Conservation (phyloP, 1,284 basidiomycete genomes). For the Trametes hirsuta region DNA sequence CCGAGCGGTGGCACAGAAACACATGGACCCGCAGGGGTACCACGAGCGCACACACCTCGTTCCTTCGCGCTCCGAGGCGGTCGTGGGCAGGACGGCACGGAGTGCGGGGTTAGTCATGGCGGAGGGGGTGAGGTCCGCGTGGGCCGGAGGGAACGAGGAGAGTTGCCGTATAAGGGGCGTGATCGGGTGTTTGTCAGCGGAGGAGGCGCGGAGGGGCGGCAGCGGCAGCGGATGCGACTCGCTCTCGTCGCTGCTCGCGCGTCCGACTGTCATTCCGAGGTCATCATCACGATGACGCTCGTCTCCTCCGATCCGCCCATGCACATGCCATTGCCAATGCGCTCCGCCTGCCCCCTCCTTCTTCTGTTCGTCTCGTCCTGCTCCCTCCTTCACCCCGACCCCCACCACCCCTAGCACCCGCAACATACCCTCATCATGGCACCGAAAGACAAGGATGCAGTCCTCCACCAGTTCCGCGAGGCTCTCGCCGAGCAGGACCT, state of each 20-base stretch:
- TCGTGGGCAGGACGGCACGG: not conserved
- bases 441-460: constrained; percentile 18
- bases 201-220: constrained; percentile 9
- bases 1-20: no score
- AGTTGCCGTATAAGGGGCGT: constrained; percentile 2
- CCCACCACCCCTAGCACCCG: not conserved
- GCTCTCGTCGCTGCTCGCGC: not conserved
- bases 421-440: constrained; percentile 13
- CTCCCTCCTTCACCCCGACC: not conserved
- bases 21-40: no score
- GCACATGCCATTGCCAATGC: constrained; percentile 3
- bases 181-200: constrained; percentile 5
- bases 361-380: not conserved
- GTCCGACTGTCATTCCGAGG: not conserved
- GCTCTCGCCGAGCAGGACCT: constrained; percentile 54
- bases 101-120: constrained; percentile 2
- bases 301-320: not conserved
- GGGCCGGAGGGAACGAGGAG: not conserved
- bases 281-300: constrained; percentile 25
- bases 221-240: not conserved
- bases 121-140: not conserved
- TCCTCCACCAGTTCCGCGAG: constrained; percentile 46
- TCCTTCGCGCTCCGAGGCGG: not conserved
- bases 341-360: not conserved
- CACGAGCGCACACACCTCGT: not conserved